These are phyloP conservation scores for Serpula lacrymans DNA, from an alignment of 768 basidiomycete species.

Conservation along the genomic window DNA sequence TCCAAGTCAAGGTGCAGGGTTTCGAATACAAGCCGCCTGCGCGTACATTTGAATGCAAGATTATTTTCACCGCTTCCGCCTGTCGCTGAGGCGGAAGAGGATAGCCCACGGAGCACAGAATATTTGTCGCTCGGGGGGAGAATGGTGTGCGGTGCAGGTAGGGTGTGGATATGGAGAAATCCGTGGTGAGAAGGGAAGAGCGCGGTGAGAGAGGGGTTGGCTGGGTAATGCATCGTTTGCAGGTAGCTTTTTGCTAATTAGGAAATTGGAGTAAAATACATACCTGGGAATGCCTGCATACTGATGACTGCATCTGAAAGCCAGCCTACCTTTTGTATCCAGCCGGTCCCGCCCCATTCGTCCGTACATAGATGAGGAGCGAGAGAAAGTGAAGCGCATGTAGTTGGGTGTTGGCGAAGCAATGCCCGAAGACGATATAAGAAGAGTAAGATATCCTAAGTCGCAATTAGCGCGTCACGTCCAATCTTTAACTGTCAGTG, in stretches of 20 bases:
- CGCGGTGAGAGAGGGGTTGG: slow-evolving; percentile 68
- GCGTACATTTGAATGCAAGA: slow-evolving; percentile 88
- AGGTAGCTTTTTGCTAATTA: slow-evolving; percentile 1
- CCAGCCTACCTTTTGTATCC: slow-evolving; percentile 80
- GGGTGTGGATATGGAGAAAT: slow-evolving; percentile 68
- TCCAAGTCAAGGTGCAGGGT: slow-evolving; percentile 87
- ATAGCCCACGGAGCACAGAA: slow-evolving; percentile 80
- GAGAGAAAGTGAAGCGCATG: slow-evolving; percentile 67
- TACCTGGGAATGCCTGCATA: slow-evolving; percentile 78
- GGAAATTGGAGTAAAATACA: slow-evolving; percentile 24
- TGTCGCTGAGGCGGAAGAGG: slow-evolving; percentile 44
- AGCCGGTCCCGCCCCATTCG: slow-evolving; percentile 59
- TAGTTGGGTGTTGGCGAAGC: slow-evolving; percentile 53
- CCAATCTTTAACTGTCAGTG: background rate
- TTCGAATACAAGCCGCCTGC: slow-evolving; percentile 85
- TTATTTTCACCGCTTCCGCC: slow-evolving; percentile 92
- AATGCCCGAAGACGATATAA: slow-evolving; percentile 62
- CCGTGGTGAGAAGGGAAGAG: slow-evolving; percentile 88
- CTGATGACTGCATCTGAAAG: slow-evolving; percentile 71
- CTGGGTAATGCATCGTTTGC: slow-evolving; percentile 35
- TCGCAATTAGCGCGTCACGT: slow-evolving; percentile 7
- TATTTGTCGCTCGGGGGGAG: slow-evolving; percentile 77
- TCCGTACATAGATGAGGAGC: slow-evolving; percentile 61
- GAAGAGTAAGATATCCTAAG: slow-evolving; percentile 69
- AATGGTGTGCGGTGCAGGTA: slow-evolving; percentile 74